Conservation (phyloP, 441 rosid genomes). For the Pelargonium myrrhifolium region DNA sequence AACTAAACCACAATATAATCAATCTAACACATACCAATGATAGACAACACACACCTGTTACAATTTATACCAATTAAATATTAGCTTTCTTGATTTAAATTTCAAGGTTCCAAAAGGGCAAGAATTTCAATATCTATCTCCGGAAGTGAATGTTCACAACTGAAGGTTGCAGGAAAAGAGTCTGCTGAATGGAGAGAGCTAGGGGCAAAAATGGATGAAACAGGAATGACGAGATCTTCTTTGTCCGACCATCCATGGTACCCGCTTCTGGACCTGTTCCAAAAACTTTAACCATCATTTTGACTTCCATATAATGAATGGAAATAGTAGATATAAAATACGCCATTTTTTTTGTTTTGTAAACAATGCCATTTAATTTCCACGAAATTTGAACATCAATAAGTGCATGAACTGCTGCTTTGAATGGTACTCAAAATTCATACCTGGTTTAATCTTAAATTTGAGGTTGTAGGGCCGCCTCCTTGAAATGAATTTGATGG, state of each 20-base stretch:
- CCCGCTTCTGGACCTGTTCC: slow-evolving; percentile 85
- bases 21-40: no score
- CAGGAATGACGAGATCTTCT: slow-evolving; percentile 64
- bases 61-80: no score
- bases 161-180: slow-evolving; percentile 63
- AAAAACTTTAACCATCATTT: background rate
- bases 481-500: slow-evolving; percentile 77
- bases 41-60: no score
- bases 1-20: no score
- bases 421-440: background rate
- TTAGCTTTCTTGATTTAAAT: no score
- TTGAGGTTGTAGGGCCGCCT: slow-evolving; percentile 53
- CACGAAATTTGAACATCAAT: no score
- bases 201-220: slow-evolving; percentile 92
- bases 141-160: slow-evolving; percentile 86
- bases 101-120: no score
- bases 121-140: slow-evolving; percentile 22
- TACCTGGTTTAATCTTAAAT: slow-evolving; percentile 93
- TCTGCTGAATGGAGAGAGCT: slow-evolving; percentile 82
- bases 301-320: no score
- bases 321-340: no score
- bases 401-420: background rate
- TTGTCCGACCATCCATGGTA: slow-evolving; percentile 59
- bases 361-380: no score
- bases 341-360: no score